Evolutionary conservation across 1,284 basidiomycete genomes (phyloP).

Genomic region (Rhodofomes roseus): DNA sequence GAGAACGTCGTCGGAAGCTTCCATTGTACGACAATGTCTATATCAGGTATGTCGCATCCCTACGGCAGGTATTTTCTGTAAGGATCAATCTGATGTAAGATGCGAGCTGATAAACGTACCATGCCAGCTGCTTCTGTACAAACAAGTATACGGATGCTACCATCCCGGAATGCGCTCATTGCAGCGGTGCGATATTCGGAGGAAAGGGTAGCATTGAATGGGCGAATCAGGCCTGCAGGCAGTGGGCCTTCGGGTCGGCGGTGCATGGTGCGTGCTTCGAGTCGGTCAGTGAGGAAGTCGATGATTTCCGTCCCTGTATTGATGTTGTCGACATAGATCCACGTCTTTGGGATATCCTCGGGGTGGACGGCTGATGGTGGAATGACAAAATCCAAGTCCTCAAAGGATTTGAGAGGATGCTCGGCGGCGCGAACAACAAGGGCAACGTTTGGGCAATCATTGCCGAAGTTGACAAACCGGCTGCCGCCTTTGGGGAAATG

Average conservation of each 20-base stretch:
- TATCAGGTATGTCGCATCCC: constrained; percentile 24
- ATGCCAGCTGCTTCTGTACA: constrained; percentile 29
- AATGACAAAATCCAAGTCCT: constrained; percentile 36
- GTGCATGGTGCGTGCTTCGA: background rate
- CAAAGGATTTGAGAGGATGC: constrained; percentile 31
- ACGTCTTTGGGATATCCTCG: constrained; percentile 17
- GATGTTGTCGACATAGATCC: constrained; percentile 21
- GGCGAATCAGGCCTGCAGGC: constrained; percentile 8
- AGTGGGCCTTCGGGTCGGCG: background rate
- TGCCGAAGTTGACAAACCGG: constrained; percentile 25
- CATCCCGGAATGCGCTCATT: constrained; percentile 15
- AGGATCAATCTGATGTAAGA: background rate
- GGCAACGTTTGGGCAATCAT: constrained; percentile 37
- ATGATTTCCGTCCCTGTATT: constrained; percentile 15
- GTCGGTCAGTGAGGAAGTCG: constrained; percentile 10
- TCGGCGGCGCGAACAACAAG: constrained; percentile 35
- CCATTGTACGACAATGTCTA: constrained; percentile 24
- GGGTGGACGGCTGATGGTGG: constrained; percentile 1
- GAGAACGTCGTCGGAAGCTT: constrained; percentile 20
- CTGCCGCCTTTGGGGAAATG: constrained; percentile 18
- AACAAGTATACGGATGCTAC: constrained; percentile 14
- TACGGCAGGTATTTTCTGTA: background rate
- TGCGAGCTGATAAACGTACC: constrained; percentile 11
- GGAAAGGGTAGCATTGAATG: constrained; percentile 19
- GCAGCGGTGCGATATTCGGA: constrained; percentile 11